phyloP scores from a whole-genome alignment of 192 early-diverging fungal genomes.

The Coemansia umbellata region DNA sequence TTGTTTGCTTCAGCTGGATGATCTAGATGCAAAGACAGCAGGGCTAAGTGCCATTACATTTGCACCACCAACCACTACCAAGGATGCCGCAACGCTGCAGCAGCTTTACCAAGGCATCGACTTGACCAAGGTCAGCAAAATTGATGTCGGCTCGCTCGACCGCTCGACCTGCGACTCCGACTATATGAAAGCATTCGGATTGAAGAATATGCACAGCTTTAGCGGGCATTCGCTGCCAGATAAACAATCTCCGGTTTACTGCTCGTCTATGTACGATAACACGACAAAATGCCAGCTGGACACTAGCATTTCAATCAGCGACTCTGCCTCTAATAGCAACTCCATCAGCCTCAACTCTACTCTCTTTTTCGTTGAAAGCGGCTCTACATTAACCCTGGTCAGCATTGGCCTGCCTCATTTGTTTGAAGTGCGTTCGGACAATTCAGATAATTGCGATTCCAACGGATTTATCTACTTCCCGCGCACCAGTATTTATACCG shows the following conservation, averaged over 20 bases:
- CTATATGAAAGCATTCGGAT: slow-evolving; percentile 25
- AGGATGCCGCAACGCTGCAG: slow-evolving; percentile 32
- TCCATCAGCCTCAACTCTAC: slow-evolving; percentile 49
- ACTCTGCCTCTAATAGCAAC: slow-evolving; percentile 8
- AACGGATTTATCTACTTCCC: slow-evolving; percentile 48
- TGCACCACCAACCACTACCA: slow-evolving; percentile 18
- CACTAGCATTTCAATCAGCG: slow-evolving; percentile 28
- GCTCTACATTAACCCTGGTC: slow-evolving; percentile 28
- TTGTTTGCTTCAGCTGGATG: slow-evolving; percentile 34
- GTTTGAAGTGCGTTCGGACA: slow-evolving; percentile 26
- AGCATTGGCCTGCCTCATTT: slow-evolving; percentile 35
- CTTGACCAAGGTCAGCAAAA: slow-evolving; percentile 30
- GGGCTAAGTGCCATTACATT: slow-evolving; percentile 25
- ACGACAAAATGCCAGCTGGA: slow-evolving; percentile 31
- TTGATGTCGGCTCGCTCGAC: slow-evolving; percentile 13
- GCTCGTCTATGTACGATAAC: slow-evolving; percentile 44
- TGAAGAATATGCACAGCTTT: slow-evolving; percentile 46
- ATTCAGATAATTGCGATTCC: slow-evolving; percentile 19
- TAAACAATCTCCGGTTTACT: slow-evolving; percentile 38
- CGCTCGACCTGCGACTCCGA: slow-evolving; percentile 33
- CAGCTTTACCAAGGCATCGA: slow-evolving; percentile 41
- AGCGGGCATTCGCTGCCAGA: slow-evolving; percentile 33
- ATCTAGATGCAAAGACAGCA: slow-evolving; percentile 17
- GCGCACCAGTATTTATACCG: slow-evolving; percentile 42
- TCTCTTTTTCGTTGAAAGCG: slow-evolving; percentile 25